phyloP scores from a whole-genome alignment of 164 flowering plant genomes.

The Chimonanthus praecox region DNA sequence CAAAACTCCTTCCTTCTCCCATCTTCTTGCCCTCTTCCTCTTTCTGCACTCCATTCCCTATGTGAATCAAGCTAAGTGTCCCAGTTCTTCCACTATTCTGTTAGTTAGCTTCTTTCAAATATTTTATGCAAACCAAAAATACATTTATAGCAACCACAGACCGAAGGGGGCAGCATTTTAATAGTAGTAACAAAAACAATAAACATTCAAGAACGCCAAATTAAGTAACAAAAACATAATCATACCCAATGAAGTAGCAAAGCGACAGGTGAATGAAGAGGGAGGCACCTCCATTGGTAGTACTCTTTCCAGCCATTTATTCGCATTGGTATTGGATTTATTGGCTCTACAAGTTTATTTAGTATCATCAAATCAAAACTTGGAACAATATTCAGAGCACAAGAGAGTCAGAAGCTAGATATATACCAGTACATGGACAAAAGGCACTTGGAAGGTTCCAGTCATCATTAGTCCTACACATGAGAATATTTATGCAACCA shows the following conservation, averaged over 20 bases:
- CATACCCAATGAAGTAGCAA: conserved; percentile 95
- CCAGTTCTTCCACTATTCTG: too few relatives aligned
- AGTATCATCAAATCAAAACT: background rate
- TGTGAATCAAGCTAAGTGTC: too few relatives aligned
- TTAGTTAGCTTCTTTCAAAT: too few relatives aligned
- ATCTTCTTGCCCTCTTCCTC: too few relatives aligned
- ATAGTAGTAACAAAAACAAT: background rate
- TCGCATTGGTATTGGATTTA: conserved; percentile 27
- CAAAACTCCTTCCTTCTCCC: too few relatives aligned
- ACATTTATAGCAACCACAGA: background rate
- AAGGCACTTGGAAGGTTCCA: conserved; percentile 64
- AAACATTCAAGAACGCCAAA: background rate
- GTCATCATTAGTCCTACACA: conserved; percentile 36
- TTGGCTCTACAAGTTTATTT: conserved; percentile 47
- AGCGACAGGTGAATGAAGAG: conserved; percentile 71
- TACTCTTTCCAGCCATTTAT: conserved; percentile 70
- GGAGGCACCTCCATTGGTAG: conserved; percentile 84
- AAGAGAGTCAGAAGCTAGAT: background rate
- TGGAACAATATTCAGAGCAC: background rate
- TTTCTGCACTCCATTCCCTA: too few relatives aligned
- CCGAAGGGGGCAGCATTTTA: background rate
- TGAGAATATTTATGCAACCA: background rate
- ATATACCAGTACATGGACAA: conserved; percentile 72
- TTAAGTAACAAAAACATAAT: background rate
- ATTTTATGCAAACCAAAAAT: background rate